Percentiles rank a stretch among this genome's conserved stretches.
Evolutionary conservation across 805 yeast genomes (phyloP).

Genomic region (Nakazawaea siamensis): DNA sequence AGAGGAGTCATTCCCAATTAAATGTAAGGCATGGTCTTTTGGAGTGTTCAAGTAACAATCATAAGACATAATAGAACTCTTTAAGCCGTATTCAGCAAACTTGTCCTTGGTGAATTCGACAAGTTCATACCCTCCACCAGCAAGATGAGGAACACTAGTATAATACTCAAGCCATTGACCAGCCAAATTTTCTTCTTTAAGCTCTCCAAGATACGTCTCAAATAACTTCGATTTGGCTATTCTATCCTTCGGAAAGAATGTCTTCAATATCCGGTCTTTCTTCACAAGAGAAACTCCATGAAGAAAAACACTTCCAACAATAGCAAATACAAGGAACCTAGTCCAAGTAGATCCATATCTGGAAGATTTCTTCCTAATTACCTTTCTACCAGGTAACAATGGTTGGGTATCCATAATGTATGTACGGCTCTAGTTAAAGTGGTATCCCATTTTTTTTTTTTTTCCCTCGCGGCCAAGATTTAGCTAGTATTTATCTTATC

Average conservation of each 20-base stretch:
- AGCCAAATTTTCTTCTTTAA: conserved; percentile 28
- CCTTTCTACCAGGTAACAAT: conserved; percentile 1
- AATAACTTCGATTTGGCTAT: conserved; percentile 4
- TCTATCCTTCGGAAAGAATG: conserved; percentile 1
- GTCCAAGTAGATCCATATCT: conserved; percentile 1
- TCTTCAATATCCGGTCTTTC: background rate
- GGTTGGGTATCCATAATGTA: conserved; percentile 7
- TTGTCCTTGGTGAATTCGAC: conserved; percentile 53
- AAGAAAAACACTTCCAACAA: conserved; percentile 3
- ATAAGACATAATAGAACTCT: conserved; percentile 43
- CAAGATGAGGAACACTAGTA: conserved; percentile 48
- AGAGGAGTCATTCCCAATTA: conserved; percentile 23
- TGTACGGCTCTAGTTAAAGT: no score
- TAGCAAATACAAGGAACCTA: conserved; percentile 1
- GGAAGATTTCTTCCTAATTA: background rate
- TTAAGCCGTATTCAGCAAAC: conserved; percentile 54
- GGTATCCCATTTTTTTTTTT: no score
- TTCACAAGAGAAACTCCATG: background rate
- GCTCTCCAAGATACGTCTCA: conserved; percentile 15
- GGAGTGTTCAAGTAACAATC: conserved; percentile 61
- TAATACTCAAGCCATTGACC: conserved; percentile 46
- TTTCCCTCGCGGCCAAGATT: no score
- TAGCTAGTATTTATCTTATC: no score
- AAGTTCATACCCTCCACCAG: conserved; percentile 40
- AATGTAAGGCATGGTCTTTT: conserved; percentile 37